Base-by-base conservation (phyloP, 2,329 filamentous ascomycete species). In the Endoconidiophora polonica region DNA sequence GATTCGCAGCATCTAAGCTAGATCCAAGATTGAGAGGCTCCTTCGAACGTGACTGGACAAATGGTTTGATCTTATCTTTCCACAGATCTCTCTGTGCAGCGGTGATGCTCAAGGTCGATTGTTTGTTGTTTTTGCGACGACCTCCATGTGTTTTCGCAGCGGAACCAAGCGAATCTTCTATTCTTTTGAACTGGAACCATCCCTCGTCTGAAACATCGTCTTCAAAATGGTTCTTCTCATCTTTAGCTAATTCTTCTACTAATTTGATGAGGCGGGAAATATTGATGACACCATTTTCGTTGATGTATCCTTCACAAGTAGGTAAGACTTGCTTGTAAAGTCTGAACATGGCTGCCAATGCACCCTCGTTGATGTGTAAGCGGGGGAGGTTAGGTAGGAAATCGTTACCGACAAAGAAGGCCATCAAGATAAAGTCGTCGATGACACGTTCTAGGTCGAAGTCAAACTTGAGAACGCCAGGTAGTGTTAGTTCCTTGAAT, bases 351-450 rank as follows among this genome's bases (percentile, higher is more conserved):
- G 91, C 81, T 22, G 90, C 86, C 64, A 98, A 69, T 20, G 93
- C 91, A 56, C 91, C 93, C 66, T 98, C 93, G 65, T 98, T 98
- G 66, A 98, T 98, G 66, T 98, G 91, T 56, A 98, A 68, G 60
- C 93, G 86, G 4, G 93, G 93, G 52, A 98, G 72, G 66, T 98
- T 95, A 2, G 91, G 91, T 64, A 98, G 74, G 68, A 98, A 98
- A 74, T 98, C 91, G 66, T 98, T 98, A 62, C 91, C 91, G 59
- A 98, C 86, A 65, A 98, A 98, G 69, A 98, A 98, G 44, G 88
- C 90, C 87, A 98, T 95, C 54, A 98, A 76, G 62, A 98, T 96
- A 65, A 98, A 98, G 70, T 98, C 91, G 63, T 98, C 91, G 67
- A 98, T 96, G 60, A 98, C 79, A 56, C 83, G 79, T 69, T 98